Evolutionary conservation across 164 flowering plant species (phyloP).

Genomic region (Houttuynia cordata): DNA sequence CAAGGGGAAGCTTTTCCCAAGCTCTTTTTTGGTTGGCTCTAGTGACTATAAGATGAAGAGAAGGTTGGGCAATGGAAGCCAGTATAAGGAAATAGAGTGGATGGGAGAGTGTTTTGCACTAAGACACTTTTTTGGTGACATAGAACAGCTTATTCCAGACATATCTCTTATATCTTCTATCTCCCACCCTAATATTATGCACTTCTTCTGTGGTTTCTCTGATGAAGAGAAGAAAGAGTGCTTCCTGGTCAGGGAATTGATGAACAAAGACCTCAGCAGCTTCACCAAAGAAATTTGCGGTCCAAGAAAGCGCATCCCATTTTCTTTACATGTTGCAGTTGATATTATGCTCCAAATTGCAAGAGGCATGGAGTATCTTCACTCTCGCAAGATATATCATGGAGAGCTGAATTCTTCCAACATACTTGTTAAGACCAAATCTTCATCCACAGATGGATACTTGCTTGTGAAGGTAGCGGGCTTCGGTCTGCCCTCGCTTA

Average conservation of each 20-base stretch:
- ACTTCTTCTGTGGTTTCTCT: constrained; percentile 43
- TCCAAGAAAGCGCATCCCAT: constrained; percentile 39
- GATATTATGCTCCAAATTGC: constrained; percentile 89
- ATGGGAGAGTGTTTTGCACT: constrained; percentile 64
- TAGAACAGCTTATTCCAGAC: constrained; percentile 30
- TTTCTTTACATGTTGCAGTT: constrained; percentile 55
- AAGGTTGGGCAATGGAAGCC: constrained; percentile 48
- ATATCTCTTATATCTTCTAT: constrained; percentile 38
- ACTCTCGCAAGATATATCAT: constrained; percentile 48
- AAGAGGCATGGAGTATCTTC: constrained; percentile 92
- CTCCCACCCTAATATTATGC: constrained; percentile 56
- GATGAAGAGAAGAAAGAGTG: constrained; percentile 76
- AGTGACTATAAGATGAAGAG: constrained; percentile 62
- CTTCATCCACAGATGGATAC: constrained; percentile 35
- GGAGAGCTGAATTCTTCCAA: constrained; percentile 70
- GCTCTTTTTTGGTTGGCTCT: constrained; percentile 37
- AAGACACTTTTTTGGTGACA: constrained; percentile 49
- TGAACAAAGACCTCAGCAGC: constrained; percentile 46
- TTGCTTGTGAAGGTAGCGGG: constrained; percentile 55
- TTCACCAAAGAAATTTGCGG: constrained; percentile 46
- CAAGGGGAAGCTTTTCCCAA: constrained; percentile 42
- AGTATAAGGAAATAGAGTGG: constrained; percentile 76
- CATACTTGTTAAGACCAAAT: constrained; percentile 43
- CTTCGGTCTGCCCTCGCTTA: constrained; percentile 41
- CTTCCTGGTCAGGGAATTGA: constrained; percentile 59